Evolutionary conservation across 768 basidiomycete genomes (phyloP).

Genomic region (Phlegmacium glaucopus): DNA sequence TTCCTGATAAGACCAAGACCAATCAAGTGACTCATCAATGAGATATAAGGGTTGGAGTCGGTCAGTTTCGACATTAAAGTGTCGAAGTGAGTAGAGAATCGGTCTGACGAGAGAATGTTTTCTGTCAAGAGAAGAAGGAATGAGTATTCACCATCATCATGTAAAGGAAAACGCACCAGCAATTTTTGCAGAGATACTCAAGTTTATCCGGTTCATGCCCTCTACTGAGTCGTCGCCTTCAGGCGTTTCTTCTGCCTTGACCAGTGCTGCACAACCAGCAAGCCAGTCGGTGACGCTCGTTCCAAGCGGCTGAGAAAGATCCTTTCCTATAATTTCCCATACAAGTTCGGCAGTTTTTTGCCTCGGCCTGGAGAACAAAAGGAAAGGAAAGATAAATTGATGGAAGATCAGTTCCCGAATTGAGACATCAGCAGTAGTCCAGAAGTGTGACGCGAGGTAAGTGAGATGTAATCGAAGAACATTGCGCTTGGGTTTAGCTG

Average conservation of each 20-base stretch:
- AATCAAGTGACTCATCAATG: slow-evolving; percentile 58
- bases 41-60: slow-evolving; percentile 46
- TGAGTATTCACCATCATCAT: background rate
- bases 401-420: slow-evolving; percentile 39
- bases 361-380: slow-evolving; percentile 71
- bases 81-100: slow-evolving; percentile 39
- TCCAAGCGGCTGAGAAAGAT: slow-evolving; percentile 8
- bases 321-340: slow-evolving; percentile 65
- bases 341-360: slow-evolving; percentile 62
- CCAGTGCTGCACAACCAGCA: slow-evolving; percentile 47
- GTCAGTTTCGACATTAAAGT: slow-evolving; percentile 51
- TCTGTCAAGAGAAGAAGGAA: slow-evolving; percentile 35
- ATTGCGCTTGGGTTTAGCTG: slow-evolving; percentile 45
- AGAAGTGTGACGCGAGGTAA: slow-evolving; percentile 54
- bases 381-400: slow-evolving; percentile 63
- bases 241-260: slow-evolving; percentile 31
- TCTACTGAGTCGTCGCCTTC: slow-evolving; percentile 32
- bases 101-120: slow-evolving; percentile 56
- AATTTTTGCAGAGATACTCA: slow-evolving; percentile 53
- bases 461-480: slow-evolving; percentile 52
- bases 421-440: slow-evolving; percentile 19
- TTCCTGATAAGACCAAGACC: slow-evolving; percentile 56
- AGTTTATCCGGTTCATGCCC: slow-evolving; percentile 50
- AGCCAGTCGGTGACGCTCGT: slow-evolving; percentile 42
- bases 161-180: slow-evolving; percentile 47